Conservation (phyloP, 768 basidiomycete genomes). For the Lepiota subincarnata region DNA sequence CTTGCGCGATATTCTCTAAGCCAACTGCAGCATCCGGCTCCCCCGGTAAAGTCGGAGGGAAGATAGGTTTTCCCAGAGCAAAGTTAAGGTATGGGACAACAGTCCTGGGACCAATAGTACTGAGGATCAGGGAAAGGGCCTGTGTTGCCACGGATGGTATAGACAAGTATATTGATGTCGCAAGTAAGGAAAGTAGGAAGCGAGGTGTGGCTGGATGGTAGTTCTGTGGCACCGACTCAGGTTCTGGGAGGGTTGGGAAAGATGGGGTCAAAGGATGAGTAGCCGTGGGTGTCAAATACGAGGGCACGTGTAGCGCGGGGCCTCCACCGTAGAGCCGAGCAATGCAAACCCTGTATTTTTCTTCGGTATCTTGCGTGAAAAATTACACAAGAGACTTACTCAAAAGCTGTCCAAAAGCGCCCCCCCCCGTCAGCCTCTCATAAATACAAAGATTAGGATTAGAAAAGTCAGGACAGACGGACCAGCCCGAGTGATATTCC, state of each 20-base stretch:
- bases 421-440: not conserved
- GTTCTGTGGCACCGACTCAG: constrained; percentile 36
- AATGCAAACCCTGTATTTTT: constrained; percentile 64
- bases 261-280: constrained; percentile 67
- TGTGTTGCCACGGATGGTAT: constrained; percentile 74
- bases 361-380: not conserved
- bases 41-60: constrained; percentile 26
- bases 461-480: constrained; percentile 20
- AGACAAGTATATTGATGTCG: constrained; percentile 82
- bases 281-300: constrained; percentile 60
- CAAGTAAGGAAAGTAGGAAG: constrained; percentile 82
- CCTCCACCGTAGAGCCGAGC: constrained; percentile 86
- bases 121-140: constrained; percentile 66
- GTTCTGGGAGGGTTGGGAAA: constrained; percentile 36
- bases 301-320: constrained; percentile 65
- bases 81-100: constrained; percentile 76
- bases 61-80: constrained; percentile 69
- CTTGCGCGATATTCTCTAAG: constrained; percentile 61
- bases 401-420: constrained; percentile 58
- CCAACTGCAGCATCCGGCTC: constrained; percentile 65
- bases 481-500: constrained; percentile 87
- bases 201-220: constrained; percentile 76
- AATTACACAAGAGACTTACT: constrained; percentile 50
- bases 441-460: not conserved
- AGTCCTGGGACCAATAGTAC: constrained; percentile 76